Conservation (phyloP, 2,329 filamentous ascomycete genomes). For the Scedosporium dehoogii region DNA sequence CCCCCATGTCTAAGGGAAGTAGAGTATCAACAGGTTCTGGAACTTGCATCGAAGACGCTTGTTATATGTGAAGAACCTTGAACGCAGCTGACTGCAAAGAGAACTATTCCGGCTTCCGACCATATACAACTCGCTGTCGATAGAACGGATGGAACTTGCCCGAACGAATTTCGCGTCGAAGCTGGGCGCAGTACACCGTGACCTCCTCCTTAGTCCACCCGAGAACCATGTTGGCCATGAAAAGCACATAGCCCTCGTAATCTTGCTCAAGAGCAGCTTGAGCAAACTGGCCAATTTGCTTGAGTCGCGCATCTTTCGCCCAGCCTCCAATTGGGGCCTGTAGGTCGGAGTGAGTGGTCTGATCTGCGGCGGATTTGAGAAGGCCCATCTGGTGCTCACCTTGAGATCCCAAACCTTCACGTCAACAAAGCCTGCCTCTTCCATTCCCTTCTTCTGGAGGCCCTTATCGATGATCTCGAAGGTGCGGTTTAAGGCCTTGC, state of each 20-base stretch:
- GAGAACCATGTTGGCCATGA: conserved; percentile 22
- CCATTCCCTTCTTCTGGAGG: conserved; percentile 11
- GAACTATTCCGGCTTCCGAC: not conserved
- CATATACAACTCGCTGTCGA: conserved; percentile 22
- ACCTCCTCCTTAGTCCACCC: conserved; percentile 24
- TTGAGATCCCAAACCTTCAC: conserved; percentile 15
- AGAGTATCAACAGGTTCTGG: too few relatives aligned
- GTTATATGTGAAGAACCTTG: too few relatives aligned
- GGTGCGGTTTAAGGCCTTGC: conserved; percentile 19
- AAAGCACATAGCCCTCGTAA: conserved; percentile 24
- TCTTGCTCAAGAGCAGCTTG: conserved; percentile 23
- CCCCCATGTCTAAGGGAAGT: too few relatives aligned
- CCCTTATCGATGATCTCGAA: conserved; percentile 16
- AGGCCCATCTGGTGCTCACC: conserved; percentile 6
- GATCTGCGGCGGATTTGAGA: not conserved
- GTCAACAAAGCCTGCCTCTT: conserved; percentile 17
- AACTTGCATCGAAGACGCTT: too few relatives aligned
- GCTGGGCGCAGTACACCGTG: conserved; percentile 21
- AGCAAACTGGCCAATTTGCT: conserved; percentile 30
- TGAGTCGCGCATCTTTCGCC: conserved; percentile 33
- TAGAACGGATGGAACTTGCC: conserved; percentile 26
- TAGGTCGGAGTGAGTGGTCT: not conserved
- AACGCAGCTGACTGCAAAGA: too few relatives aligned
- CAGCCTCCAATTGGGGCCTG: conserved; percentile 30
- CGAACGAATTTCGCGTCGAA: conserved; percentile 24